Evolutionary conservation across 148 eudicot genomes (phyloP).

Genomic region (Chenopodium berlandieri): DNA sequence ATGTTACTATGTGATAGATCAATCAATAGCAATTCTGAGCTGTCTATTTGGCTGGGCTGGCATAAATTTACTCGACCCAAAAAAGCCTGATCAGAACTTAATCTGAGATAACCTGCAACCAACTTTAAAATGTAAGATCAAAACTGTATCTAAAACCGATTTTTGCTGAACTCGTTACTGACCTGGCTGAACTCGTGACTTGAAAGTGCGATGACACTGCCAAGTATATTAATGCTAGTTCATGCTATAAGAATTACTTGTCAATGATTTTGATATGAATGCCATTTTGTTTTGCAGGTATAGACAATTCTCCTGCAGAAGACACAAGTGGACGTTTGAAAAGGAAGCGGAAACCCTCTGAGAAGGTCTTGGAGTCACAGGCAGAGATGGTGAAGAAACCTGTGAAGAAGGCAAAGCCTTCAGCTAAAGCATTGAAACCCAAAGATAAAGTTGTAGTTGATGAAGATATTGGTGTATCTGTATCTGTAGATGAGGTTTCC

Average conservation of each 20-base stretch:
- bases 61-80: not conserved
- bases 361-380: constrained; percentile 68
- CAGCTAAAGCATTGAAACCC: constrained; percentile 29
- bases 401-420: constrained; percentile 31
- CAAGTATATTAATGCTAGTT: not conserved
- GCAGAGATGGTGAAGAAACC: constrained; percentile 69
- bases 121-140: not conserved
- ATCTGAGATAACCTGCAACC: not conserved
- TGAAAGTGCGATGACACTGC: not conserved
- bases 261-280: not conserved
- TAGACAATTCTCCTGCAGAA: constrained; percentile 67
- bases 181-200: not conserved
- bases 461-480: constrained; percentile 21
- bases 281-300: constrained; percentile 32
- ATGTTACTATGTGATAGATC: not conserved
- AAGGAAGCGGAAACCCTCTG: constrained; percentile 83
- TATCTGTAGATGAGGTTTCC: constrained; percentile 28
- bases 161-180: not conserved
- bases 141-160: not conserved
- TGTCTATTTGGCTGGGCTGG: not conserved
- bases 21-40: not conserved
- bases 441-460: constrained; percentile 26
- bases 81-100: not conserved
- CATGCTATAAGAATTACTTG: not conserved
- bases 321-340: constrained; percentile 56